Evolutionary conservation across 768 basidiomycete species (phyloP).

Genomic region (Podaxis carcinomalis): DNA sequence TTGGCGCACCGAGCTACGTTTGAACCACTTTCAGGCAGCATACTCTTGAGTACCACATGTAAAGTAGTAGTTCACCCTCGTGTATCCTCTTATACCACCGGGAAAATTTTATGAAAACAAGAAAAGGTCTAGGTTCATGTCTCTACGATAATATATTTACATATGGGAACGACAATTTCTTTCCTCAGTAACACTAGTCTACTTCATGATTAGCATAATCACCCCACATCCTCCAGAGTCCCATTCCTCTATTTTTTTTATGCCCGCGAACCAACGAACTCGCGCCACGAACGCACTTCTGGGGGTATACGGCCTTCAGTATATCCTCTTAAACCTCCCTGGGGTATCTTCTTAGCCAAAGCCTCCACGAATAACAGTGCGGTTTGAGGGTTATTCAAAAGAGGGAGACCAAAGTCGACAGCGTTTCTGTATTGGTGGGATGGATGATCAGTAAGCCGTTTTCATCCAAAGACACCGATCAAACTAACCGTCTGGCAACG

Average conservation of each 20-base stretch:
- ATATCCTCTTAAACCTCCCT: conserved; percentile 75
- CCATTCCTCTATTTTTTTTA: conserved; percentile 26
- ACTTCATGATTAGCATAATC: background rate
- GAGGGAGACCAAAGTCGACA: conserved; percentile 90
- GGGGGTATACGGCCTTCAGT: conserved; percentile 84
- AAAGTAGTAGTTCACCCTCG: no score
- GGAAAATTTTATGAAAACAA: background rate
- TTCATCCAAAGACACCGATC: conserved; percentile 1
- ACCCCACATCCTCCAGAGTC: background rate
- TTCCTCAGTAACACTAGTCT: background rate
- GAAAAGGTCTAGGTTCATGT: background rate
- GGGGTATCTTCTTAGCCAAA: conserved; percentile 77
- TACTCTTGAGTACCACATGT: no score
- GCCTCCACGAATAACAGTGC: conserved; percentile 91
- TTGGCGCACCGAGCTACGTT: conserved; percentile 16
- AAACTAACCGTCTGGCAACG: conserved; percentile 79
- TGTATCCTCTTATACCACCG: background rate
- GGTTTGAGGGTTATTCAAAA: conserved; percentile 86
- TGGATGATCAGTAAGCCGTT: conserved; percentile 2
- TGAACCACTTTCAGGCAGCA: background rate
- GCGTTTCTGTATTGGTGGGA: conserved; percentile 58
- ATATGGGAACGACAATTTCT: background rate
- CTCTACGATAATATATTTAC: background rate
- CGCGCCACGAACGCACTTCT: conserved; percentile 90
- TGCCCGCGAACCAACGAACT: conserved; percentile 75